Base-by-base conservation (phyloP, 805 yeast species). In the Wickerhamomyces silvicola region DNA sequence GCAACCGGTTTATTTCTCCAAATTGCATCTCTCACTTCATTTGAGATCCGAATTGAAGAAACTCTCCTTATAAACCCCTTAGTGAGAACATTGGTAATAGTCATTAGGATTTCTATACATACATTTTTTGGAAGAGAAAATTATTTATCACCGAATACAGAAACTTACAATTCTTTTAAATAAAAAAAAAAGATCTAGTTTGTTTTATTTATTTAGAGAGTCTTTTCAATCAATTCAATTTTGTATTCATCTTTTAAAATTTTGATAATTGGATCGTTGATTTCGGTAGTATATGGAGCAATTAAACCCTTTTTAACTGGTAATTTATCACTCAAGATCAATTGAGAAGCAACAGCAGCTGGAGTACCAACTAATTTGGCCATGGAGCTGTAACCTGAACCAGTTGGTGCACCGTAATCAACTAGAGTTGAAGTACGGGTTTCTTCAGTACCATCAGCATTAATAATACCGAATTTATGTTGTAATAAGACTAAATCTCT, bases 331-430 rank as follows among this genome's bases (percentile, higher is more conserved):
- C 40, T 38, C 51, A 92, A 72, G 42, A 92, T 82, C 62, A 83
- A 81, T 65, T 77, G 76, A 38, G 82, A 71, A 19, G 97, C 98
- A 59, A 92, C 94, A 34, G 96, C 96, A 66, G 95, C 90, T 46
- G 98, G 98, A 43, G 87, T 90, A 69, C 98, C 98, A 35, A 92
- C 98, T 44, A 85, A 75, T 60, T 90, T 88, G 46, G 98, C 98
- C 98, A 92, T 92, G 22, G 97, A 88, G 24, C 95, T 81, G 78
- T 90, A 92, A 34, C 92, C 90, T 39, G 88, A 86, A 34, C 70
- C 68, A 41, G 74, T 66, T 50, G 81, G 81, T 47, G 73, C 78
- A 68, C 98, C 98, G 63, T 84, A 85, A 62, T 87, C 95, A 22
- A 88, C 90, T 56, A 92, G 70, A 38, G 98, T 92, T 14, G 97